Base-by-base conservation (phyloP, 148 eudicot genomes). In the Pouteria glomerata region DNA sequence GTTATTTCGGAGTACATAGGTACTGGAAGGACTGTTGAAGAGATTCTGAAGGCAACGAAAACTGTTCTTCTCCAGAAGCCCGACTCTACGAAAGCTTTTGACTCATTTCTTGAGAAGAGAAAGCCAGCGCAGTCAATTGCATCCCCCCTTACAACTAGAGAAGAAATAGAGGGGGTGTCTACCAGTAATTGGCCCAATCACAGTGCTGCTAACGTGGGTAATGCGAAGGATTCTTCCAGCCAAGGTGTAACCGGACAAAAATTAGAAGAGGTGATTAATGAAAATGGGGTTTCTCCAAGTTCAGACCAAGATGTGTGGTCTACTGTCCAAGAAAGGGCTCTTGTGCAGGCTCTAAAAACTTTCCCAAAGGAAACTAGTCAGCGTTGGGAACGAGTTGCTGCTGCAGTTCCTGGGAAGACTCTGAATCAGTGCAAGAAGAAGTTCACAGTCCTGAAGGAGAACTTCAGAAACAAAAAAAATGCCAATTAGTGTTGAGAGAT, bases 371-470 rank as follows among this genome's bases (percentile, higher is more conserved):
- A 95, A 69, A 81, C 86, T 15, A 80, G 74, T 72, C 97, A 95
- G 73, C 89, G 99, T n/a, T 95, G 99, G 99, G 99, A 95, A 76
- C 85, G 97, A 39, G 94, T 95, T 72, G 96, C 99, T 14, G 68
- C 97, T 53, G 97, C 99, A 14, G 92, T 95, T 27, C 97, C 97
- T 1, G 99, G 99, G 47, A 95, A 95, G 77, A 82, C 92, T 41
- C 76, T 95, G 74, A 85, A 86, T 68, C 97, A 91, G 69, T 95
- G 99, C 85, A 95, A 86, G 85, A 95, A 91, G 78, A 90, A 95
- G 72, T 84, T 89, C 59, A 66, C 96, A 8, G 81, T 82, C 31
- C 80, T 95, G 35, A 95, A 95, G 79, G 99, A 91, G 80, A 88
- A 66, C 69, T 95, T 91, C 89, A 80, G 99, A 74, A 95, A 51